Conservation (phyloP, 2,329 filamentous ascomycete genomes). For the Ophiosphaerella herpotricha region DNA sequence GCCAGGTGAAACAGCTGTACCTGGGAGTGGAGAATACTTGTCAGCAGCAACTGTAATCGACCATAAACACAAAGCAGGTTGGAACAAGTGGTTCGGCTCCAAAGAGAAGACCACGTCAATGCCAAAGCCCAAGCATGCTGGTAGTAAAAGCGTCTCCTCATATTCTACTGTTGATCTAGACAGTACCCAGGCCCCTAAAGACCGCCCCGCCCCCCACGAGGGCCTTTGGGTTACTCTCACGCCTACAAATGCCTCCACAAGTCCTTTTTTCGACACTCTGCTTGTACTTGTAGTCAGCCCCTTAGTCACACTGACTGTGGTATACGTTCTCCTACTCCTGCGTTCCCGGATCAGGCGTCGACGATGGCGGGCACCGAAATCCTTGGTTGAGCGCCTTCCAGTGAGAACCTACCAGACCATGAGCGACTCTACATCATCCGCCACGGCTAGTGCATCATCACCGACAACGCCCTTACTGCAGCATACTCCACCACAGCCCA, state of each 20-base stretch:
- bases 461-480: constrained; percentile 82
- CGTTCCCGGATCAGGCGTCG: constrained; percentile 86
- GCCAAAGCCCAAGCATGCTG: constrained; percentile 8
- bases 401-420: constrained; percentile 95
- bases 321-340: constrained; percentile 85
- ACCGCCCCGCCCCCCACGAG: constrained; percentile 60
- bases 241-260: constrained; percentile 82
- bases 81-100: constrained; percentile 30
- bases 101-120: constrained; percentile 23
- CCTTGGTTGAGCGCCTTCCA: constrained; percentile 89
- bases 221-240: constrained; percentile 97
- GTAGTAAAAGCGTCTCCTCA: constrained; percentile 25
- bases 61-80: constrained; percentile 28
- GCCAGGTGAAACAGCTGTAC: constrained; percentile 52
- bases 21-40: constrained; percentile 26
- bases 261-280: constrained; percentile 93
- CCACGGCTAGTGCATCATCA: constrained; percentile 68
- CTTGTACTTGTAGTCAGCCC: constrained; percentile 97
- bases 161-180: constrained; percentile 22
- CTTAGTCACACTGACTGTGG: constrained; percentile 86
- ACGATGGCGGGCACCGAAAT: constrained; percentile 96
- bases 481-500: constrained; percentile 29
- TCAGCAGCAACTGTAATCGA: constrained; percentile 1
- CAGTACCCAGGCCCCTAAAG: constrained; percentile 19
- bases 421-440: constrained; percentile 60